phyloP scores from a whole-genome alignment of 495 filamentous ascomycete species.

The Penicillium manginii region DNA sequence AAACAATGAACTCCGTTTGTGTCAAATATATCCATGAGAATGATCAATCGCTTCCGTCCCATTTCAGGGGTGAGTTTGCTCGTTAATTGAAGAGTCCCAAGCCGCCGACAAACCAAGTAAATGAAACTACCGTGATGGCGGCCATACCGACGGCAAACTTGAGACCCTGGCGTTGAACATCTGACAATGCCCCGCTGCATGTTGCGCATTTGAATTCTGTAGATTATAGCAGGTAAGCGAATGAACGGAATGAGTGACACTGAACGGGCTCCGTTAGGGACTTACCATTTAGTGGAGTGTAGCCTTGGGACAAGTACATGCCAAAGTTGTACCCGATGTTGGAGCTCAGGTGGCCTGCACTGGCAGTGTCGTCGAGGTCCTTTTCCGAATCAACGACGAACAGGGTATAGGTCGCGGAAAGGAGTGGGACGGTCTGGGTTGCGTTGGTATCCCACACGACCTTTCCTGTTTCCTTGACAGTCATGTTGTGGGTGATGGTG shows the following conservation, averaged over 20 bases:
- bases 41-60: not conserved
- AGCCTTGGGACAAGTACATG: constrained; percentile 74
- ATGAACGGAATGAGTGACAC: too few relatives aligned
- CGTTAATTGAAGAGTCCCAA: constrained; percentile 58
- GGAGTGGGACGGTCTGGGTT: constrained; percentile 61
- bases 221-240: not conserved
- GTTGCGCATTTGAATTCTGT: constrained; percentile 65
- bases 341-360: constrained; percentile 72
- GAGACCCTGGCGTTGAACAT: constrained; percentile 66
- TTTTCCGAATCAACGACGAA: constrained; percentile 76
- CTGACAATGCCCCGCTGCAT: constrained; percentile 71
- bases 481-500: constrained; percentile 69
- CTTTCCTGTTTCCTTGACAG: constrained; percentile 55
- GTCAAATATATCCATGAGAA: constrained; percentile 30
- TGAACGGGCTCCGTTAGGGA: constrained; percentile 20
- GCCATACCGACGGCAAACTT: constrained; percentile 77
- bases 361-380: constrained; percentile 61
- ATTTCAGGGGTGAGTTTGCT: not conserved
- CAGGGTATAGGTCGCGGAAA: constrained; percentile 81
- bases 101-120: constrained; percentile 85
- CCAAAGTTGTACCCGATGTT: constrained; percentile 72
- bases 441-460: constrained; percentile 83
- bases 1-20: constrained; percentile 23
- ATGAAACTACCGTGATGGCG: constrained; percentile 74
- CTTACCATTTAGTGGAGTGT: constrained; percentile 63